These are phyloP conservation scores for Pterocarpus macrocarpus DNA, from an alignment of 306 rosid species.

Conservation along the genomic window DNA sequence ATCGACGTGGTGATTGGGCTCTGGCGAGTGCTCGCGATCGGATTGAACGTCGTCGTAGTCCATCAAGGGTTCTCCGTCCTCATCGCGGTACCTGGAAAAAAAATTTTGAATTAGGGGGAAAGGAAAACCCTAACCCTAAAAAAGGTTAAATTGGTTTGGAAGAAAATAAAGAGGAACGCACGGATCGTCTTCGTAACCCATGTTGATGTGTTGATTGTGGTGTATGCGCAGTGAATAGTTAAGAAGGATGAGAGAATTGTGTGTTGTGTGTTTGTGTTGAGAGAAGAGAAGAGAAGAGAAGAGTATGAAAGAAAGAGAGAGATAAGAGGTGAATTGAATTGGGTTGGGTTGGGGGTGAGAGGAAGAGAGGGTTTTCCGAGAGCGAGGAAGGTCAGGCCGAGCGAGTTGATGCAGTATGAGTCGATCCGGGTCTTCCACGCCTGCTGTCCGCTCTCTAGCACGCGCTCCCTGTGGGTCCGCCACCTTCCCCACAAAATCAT, in stretches of 20 bases:
- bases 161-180: slow-evolving; percentile 38
- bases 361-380: background rate
- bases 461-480: background rate
- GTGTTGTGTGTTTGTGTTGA: background rate
- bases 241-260: background rate
- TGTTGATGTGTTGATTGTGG: slow-evolving; percentile 16
- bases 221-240: background rate
- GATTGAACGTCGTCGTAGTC: slow-evolving; percentile 79
- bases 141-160: slow-evolving; percentile 16
- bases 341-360: background rate
- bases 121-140: slow-evolving; percentile 49
- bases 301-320: too few species aligned
- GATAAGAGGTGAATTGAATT: too few species aligned
- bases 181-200: slow-evolving; percentile 92
- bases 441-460: background rate
- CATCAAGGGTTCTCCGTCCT: slow-evolving; percentile 97
- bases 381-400: background rate
- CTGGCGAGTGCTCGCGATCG: slow-evolving; percentile 79
- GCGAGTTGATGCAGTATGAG: background rate
- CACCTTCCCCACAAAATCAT: background rate
- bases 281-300: background rate
- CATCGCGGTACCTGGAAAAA: slow-evolving; percentile 81
- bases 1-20: slow-evolving; percentile 55
- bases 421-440: background rate
- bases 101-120: slow-evolving; percentile 1